Percentiles rank a stretch among this genome's conserved stretches.
phyloP scores from a whole-genome alignment of 2,329 filamentous ascomycete genomes.

The Westerdykella aurantiaca region DNA sequence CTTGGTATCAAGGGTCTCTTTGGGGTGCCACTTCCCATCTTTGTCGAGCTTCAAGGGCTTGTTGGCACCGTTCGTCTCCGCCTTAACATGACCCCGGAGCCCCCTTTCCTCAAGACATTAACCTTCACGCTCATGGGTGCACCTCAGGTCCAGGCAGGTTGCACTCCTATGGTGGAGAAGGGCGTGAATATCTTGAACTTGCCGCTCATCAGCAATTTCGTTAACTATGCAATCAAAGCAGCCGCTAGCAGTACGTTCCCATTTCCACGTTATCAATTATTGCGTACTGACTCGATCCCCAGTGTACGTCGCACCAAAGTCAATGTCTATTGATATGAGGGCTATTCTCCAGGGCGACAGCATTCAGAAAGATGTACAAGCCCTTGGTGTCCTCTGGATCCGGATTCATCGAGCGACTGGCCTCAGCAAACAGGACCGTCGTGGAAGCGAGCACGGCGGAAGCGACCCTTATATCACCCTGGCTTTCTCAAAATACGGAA shows the following conservation, averaged over 20 bases:
- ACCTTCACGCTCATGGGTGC: slow-evolving; percentile 93
- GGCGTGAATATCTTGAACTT: slow-evolving; percentile 89
- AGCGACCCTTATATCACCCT: slow-evolving; percentile 95
- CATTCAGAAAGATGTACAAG: slow-evolving; percentile 81
- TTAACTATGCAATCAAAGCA: slow-evolving; percentile 88
- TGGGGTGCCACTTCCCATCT: slow-evolving; percentile 80
- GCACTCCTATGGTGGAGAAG: slow-evolving; percentile 84
- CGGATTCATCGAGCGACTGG: slow-evolving; percentile 82
- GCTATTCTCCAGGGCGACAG: slow-evolving; percentile 88
- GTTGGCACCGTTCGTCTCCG: slow-evolving; percentile 81
- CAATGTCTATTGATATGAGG: slow-evolving; percentile 82
- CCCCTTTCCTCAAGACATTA: slow-evolving; percentile 85
- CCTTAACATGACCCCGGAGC: slow-evolving; percentile 79
- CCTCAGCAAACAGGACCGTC: slow-evolving; percentile 83
- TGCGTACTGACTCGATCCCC: slow-evolving; percentile 25
- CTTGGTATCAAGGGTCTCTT: slow-evolving; percentile 84
- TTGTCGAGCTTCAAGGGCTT: slow-evolving; percentile 83
- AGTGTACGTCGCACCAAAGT: slow-evolving; percentile 90
- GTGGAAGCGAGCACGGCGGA: slow-evolving; percentile 77
- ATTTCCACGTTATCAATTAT: neutral
- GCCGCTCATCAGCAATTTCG: slow-evolving; percentile 90
- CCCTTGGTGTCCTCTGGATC: slow-evolving; percentile 86
- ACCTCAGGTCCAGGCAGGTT: slow-evolving; percentile 83
- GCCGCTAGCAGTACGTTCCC: slow-evolving; percentile 56
- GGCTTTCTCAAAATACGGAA: slow-evolving; percentile 91